Conservation (phyloP, 1,139 yeast genomes). For the Yamadazyma jaroonii region DNA sequence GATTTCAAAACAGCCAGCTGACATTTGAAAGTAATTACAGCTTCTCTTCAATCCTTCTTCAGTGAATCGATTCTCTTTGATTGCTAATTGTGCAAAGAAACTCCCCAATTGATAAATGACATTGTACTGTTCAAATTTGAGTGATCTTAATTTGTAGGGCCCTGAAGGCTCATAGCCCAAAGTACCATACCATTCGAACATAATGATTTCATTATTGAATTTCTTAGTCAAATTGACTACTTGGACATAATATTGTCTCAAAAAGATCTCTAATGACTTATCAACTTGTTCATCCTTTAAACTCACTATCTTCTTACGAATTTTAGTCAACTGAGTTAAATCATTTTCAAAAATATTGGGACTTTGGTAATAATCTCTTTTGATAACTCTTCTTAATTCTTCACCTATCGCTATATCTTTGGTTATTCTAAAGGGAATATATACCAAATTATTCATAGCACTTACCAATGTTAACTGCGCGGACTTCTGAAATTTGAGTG, state of each 20-base stretch:
- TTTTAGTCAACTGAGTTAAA: constrained; percentile 34
- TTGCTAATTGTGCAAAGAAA: constrained; percentile 55
- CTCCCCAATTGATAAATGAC: constrained; percentile 70
- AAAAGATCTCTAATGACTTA: constrained; percentile 14
- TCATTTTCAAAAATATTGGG: constrained; percentile 57
- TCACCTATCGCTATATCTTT: constrained; percentile 43
- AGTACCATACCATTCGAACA: constrained; percentile 72
- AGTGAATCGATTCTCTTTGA: constrained; percentile 37
- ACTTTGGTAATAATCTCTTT: constrained; percentile 63
- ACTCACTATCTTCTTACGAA: constrained; percentile 22
- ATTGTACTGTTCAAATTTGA: constrained; percentile 59
- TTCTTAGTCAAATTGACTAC: constrained; percentile 29
- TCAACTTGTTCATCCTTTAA: constrained; percentile 21
- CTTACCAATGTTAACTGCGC: background rate
- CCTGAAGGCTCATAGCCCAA: constrained; percentile 48
- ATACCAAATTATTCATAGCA: constrained; percentile 36
- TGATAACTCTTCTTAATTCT: constrained; percentile 50
- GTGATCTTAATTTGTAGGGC: constrained; percentile 42
- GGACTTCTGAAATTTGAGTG: background rate
- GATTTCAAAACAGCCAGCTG: constrained; percentile 66
- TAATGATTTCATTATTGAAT: constrained; percentile 43
- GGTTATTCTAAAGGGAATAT: constrained; percentile 55
- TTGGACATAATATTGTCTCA: constrained; percentile 32
- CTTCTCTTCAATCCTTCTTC: constrained; percentile 61
- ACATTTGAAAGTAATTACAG: constrained; percentile 60